phyloP scores from a whole-genome alignment of 257 asterid species.

The Verbena officinalis region DNA sequence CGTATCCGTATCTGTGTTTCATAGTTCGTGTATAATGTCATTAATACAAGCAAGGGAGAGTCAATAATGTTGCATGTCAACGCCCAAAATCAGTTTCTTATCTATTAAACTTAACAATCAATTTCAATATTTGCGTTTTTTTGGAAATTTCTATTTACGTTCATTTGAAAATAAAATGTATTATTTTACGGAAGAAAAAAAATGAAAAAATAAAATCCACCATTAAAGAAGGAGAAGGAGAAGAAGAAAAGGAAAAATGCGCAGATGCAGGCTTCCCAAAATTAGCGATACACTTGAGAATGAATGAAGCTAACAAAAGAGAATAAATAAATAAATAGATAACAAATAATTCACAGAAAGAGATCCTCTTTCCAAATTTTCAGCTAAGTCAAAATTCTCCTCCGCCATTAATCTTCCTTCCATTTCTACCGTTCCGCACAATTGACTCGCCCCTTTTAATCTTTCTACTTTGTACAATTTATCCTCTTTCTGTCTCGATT shows the following conservation, averaged over 20 bases:
- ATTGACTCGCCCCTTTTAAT: neutral
- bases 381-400: conserved; percentile 27
- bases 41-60: too few relatives aligned
- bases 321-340: neutral
- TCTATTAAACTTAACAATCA: too few relatives aligned
- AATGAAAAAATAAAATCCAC: neutral
- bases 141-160: too few relatives aligned
- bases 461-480: too few relatives aligned
- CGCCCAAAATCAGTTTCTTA: too few relatives aligned
- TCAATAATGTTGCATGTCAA: too few relatives aligned
- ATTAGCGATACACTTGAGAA: conserved; percentile 2
- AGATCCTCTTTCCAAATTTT: conserved; percentile 13
- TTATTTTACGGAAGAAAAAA: too few relatives aligned
- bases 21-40: too few relatives aligned
- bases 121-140: too few relatives aligned
- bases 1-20: too few relatives aligned
- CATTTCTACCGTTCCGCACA: conserved; percentile 10
- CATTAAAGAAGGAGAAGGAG: neutral
- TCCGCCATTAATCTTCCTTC: conserved; percentile 25
- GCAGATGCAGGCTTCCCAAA: neutral
- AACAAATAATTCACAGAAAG: conserved; percentile 7
- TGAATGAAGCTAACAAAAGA: too few relatives aligned
- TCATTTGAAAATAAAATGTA: too few relatives aligned
- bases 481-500: neutral
- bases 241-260: neutral